phyloP scores from a whole-genome alignment of 2,329 filamentous ascomycete genomes.

The Trichoderma sp. region DNA sequence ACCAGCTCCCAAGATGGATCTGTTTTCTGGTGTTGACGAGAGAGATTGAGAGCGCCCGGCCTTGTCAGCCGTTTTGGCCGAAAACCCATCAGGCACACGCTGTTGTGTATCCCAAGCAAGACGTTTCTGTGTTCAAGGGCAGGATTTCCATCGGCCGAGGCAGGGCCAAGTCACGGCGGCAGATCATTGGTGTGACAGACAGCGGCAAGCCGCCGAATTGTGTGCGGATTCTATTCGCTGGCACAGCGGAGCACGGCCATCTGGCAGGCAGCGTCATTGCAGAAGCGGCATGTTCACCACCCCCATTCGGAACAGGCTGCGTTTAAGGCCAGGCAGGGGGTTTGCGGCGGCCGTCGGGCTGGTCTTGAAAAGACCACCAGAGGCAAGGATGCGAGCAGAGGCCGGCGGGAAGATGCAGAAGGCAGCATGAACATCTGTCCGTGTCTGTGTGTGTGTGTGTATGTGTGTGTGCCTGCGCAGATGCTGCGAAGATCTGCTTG shows the following conservation, averaged over 20 bases:
- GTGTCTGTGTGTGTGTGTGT: background rate
- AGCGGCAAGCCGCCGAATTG: background rate
- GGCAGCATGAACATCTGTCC: background rate
- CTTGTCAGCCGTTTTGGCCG: background rate
- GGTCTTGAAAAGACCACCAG: background rate
- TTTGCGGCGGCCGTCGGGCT: constrained; percentile 5
- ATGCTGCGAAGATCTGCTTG: background rate
- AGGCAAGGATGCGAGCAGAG: background rate
- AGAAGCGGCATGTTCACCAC: constrained; percentile 25
- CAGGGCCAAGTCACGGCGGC: background rate
- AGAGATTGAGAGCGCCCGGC: background rate
- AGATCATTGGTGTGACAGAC: constrained; percentile 5
- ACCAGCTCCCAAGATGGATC: background rate
- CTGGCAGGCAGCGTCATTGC: constrained; percentile 11
- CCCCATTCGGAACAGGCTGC: constrained; percentile 23
- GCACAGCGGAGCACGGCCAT: constrained; percentile 17
- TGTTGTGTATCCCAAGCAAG: background rate
- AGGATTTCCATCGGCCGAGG: background rate
- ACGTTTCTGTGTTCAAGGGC: background rate
- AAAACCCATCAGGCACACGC: background rate
- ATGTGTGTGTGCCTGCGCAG: background rate
- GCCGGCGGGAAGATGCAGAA: background rate
- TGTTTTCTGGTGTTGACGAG: background rate
- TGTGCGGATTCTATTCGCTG: constrained; percentile 17
- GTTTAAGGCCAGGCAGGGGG: constrained; percentile 18